phyloP scores from a whole-genome alignment of 139 green algal genomes.

The Limnomonas spitsbergensis region DNA sequence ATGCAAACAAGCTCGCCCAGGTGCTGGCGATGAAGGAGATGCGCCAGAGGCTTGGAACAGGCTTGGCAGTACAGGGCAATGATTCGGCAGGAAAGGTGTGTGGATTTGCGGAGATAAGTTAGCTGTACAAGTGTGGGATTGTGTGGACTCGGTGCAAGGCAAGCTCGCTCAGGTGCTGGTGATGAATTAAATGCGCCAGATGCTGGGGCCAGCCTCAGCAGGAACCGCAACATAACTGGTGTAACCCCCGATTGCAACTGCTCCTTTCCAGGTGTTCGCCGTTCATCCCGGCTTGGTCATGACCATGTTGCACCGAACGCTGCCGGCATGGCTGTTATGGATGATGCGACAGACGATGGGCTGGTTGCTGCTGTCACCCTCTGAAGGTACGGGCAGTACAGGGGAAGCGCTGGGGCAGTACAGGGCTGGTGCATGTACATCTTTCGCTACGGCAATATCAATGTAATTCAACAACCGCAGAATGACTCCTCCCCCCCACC shows the following conservation, averaged over 20 bases:
- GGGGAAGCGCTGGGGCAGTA: not conserved
- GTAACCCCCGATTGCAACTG: not conserved
- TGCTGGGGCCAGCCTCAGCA: no score
- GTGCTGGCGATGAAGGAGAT: not conserved
- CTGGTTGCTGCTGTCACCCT: constrained; percentile 64
- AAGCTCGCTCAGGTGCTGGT: not conserved
- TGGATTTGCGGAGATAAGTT: not conserved
- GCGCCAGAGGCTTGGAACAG: no score
- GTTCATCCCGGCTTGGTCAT: constrained; percentile 81
- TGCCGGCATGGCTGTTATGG: constrained; percentile 55
- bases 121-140: not conserved
- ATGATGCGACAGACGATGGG: constrained; percentile 60
- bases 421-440: not conserved
- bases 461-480: no score
- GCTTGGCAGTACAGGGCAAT: not conserved
- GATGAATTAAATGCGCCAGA: not conserved
- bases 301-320: constrained; percentile 72
- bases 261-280: constrained; percentile 27
- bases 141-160: not conserved
- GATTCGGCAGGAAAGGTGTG: not conserved
- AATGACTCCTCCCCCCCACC: no score
- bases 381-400: constrained; percentile 46
- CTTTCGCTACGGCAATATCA: no score
- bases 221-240: no score
- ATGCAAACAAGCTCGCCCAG: not conserved